These are phyloP conservation scores for Penicillium thymicola DNA, from an alignment of 2,329 filamentous ascomycete genomes.

Conservation along the genomic window DNA sequence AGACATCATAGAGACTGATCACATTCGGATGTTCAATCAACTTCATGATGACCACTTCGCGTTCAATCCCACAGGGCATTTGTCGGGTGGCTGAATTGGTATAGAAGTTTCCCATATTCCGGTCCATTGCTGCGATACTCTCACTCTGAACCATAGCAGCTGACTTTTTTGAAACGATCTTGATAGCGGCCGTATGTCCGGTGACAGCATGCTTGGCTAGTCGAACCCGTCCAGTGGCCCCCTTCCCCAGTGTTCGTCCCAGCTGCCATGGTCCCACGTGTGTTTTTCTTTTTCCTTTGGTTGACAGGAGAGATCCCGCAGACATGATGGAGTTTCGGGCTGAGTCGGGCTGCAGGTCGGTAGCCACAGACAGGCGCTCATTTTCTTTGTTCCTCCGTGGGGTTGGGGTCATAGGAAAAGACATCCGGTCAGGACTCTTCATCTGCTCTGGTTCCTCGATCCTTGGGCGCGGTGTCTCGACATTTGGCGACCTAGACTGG, in stretches of 20 bases:
- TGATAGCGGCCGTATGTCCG: constrained; percentile 81
- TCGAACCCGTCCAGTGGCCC: constrained; percentile 83
- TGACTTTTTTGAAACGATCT: constrained; percentile 85
- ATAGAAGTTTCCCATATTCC: constrained; percentile 58
- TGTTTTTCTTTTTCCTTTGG: constrained; percentile 58
- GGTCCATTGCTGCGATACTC: constrained; percentile 78
- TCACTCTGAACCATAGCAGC: constrained; percentile 79
- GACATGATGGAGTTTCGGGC: constrained; percentile 55
- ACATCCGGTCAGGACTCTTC: constrained; percentile 29
- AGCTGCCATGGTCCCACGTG: constrained; percentile 93
- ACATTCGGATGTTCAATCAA: constrained; percentile 93
- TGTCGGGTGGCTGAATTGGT: constrained; percentile 59
- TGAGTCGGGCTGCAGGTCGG: constrained; percentile 47
- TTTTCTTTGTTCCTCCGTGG: constrained; percentile 41
- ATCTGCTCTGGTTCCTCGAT: constrained; percentile 17
- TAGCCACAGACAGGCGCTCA: constrained; percentile 53
- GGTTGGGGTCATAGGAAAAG: constrained; percentile 26
- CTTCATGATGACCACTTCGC: constrained; percentile 96
- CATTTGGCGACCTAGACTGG: constrained; percentile 14
- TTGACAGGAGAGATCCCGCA: constrained; percentile 54
- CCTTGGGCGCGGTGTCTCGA: constrained; percentile 13
- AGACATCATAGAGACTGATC: constrained; percentile 91
- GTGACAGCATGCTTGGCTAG: constrained; percentile 77
- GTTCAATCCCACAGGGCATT: constrained; percentile 84
- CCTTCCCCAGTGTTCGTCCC: constrained; percentile 82